Evolutionary conservation across 2,329 filamentous ascomycete species (phyloP), one percentile per base, ranked within the genome.

Genomic region (Trichoderma citrinoviride): DNA sequence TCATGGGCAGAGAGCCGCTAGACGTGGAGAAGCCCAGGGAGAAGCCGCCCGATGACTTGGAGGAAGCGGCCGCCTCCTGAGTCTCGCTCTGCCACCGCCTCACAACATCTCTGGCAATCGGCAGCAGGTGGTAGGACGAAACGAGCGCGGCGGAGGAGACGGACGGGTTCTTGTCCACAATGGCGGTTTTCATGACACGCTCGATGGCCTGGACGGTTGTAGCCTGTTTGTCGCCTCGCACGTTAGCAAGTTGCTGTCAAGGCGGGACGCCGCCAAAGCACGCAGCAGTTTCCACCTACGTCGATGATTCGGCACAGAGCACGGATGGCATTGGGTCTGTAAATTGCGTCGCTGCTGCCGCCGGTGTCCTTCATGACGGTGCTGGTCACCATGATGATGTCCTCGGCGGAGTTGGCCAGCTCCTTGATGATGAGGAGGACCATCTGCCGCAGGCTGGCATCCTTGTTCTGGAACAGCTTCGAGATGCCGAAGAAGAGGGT

Each of bases 331-430:
- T 99, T 99, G 60, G 95, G 92, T 73, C 95, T 87, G 82, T 93
- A 97, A 64, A 97, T 88, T 61, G 93, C 90, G 76, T 98, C 95
- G 74, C 92, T 97, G 74, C 93, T 92, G 68, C 96, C 93, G 60
- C 93, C 93, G 12, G 94, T 97, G 78, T 99, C 95, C 83, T 99
- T 99, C 95, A 98, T 99, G 72, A 99, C 97, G 71, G 94, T 97
- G 80, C 92, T 96, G 19, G 95, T 99, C 68, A 97, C 95, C 95
- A 99, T 98, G 77, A 99, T 99, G 69, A 97, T 96, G 84, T 99
- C 95, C 82, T 98, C 93, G 66, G 95, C 95, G 25, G 93, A 97
- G 78, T 89, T 88, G 71, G 94, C 92, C 74, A 99, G 85, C 85
- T 99, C 95, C 87, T 98, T 99, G 82, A 98, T 92, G 76, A 97